These are phyloP conservation scores for Microcyclosporella mali DNA, from an alignment of 2,329 filamentous ascomycete genomes.

Conservation along the genomic window DNA sequence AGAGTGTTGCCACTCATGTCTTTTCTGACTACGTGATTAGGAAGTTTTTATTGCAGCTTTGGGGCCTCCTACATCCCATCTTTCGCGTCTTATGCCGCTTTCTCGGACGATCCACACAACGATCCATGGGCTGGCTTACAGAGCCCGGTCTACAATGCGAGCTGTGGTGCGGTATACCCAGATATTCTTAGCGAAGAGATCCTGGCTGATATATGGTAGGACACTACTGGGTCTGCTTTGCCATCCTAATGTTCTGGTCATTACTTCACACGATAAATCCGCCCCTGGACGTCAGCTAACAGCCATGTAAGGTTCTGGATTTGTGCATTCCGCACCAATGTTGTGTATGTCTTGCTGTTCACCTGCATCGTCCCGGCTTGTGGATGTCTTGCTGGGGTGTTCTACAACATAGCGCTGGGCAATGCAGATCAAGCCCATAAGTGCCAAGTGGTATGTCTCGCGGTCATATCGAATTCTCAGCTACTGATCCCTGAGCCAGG, in stretches of 20 bases:
- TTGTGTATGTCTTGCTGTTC: slow-evolving; percentile 16
- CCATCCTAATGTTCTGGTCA: slow-evolving; percentile 13
- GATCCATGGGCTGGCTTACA: slow-evolving; percentile 9
- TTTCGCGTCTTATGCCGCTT: slow-evolving; percentile 14
- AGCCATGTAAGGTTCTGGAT: slow-evolving; percentile 9
- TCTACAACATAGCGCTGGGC: slow-evolving; percentile 12
- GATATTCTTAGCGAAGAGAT: neutral
- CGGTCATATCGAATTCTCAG: neutral
- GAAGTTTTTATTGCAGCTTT: slow-evolving; percentile 16
- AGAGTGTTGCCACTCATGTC: neutral
- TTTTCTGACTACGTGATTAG: slow-evolving; percentile 4
- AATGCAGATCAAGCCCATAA: slow-evolving; percentile 12
- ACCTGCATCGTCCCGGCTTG: slow-evolving; percentile 9
- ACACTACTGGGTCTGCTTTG: slow-evolving; percentile 17
- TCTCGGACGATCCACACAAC: slow-evolving; percentile 10
- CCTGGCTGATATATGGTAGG: slow-evolving; percentile 6
- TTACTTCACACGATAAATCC: neutral
- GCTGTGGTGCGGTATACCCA: slow-evolving; percentile 7
- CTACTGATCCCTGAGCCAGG: slow-evolving; percentile 6
- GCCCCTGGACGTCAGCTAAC: too few relatives aligned
- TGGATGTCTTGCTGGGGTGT: slow-evolving; percentile 12
- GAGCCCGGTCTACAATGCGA: slow-evolving; percentile 9
- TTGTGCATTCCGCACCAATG: slow-evolving; percentile 17
- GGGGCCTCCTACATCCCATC: slow-evolving; percentile 13
- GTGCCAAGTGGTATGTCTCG: slow-evolving; percentile 13